phyloP scores from a whole-genome alignment of 371 early-diverging fungal genomes.

The Rhizopus microsporus region DNA sequence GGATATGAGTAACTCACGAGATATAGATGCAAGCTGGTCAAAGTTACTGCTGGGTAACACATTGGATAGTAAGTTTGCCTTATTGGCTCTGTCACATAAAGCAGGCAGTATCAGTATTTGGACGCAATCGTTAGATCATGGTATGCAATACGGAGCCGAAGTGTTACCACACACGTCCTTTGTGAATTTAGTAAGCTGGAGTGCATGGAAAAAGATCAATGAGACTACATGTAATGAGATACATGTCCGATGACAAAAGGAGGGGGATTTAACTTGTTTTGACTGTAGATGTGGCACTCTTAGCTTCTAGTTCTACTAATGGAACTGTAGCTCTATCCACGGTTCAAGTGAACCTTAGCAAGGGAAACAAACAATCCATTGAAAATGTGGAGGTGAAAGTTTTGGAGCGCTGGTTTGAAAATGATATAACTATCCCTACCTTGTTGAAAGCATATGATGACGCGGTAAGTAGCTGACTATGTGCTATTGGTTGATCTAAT shows the following conservation, averaged over 20 bases:
- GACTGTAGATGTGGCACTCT: constrained; percentile 10
- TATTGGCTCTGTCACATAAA: constrained; percentile 30
- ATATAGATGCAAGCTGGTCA: constrained; percentile 32
- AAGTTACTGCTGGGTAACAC: constrained; percentile 14
- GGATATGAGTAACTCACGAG: too few relatives aligned
- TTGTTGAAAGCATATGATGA: constrained; percentile 16
- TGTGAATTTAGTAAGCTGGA: constrained; percentile 22
- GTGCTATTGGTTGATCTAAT: not conserved
- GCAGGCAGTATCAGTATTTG: constrained; percentile 30
- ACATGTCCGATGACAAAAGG: not conserved
- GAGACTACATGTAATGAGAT: constrained; percentile 3
- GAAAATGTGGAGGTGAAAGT: not conserved
- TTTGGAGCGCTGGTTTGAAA: constrained; percentile 22
- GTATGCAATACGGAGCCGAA: not conserved
- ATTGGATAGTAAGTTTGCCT: constrained; percentile 16
- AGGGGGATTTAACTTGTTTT: not conserved
- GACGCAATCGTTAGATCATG: constrained; percentile 10
- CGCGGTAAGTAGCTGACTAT: not conserved
- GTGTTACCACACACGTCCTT: constrained; percentile 14
- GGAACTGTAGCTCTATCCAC: constrained; percentile 22
- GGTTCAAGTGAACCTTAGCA: constrained; percentile 1
- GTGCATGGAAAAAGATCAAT: constrained; percentile 14
- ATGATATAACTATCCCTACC: constrained; percentile 5
- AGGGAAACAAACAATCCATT: constrained; percentile 1
- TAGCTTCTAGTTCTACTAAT: constrained; percentile 18